Evolutionary conservation across 768 basidiomycete genomes (phyloP), one percentile per base, ranked within the genome.

Genomic region (Tulasnella sp.): DNA sequence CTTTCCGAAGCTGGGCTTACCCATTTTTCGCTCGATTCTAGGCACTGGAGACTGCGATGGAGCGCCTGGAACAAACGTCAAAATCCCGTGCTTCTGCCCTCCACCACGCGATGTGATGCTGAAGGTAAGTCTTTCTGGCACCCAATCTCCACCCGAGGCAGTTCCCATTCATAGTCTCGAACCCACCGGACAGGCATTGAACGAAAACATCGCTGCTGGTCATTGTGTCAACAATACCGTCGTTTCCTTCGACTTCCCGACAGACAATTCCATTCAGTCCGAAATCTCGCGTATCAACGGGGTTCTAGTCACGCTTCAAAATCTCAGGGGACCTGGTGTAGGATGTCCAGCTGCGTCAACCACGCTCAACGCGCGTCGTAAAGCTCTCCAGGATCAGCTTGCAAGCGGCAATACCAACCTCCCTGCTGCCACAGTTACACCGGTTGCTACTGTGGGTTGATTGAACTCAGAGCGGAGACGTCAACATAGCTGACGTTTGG

Each of bases 11-110:
- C 50, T 60, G 24, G 31, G 20, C 18, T 41, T 2, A 24, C 9
- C 58, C 5, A 1, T 64, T 6, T 12, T 64, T 48, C 24, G 3
- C 4, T 69, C 24, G 48, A 72, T 40, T 20, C 69, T 76, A 86
- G 87, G 92, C 28, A 91, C 91, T 11, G 92, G 92, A 24, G 90
- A 93, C 81, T 93, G 93, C 80, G 91, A 93, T 81, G 93, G 92
- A 7, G 88, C 88, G 0, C 88, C 90, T 41, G 88, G 88, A 3
- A 91, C 90, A 28, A 42, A 90, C 14, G 86, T 89, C 44, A 89
- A 90, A 84, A 88, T 93, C 24, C 92, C 92, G 1, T 93, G 92
- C 83, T 83, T 86, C 46, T 93, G 92, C 85, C 92, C 92, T 50
- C 93, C 93, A 0, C 86, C 88, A 80, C 88, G 89, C 80, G 83